A percentile compares a stretch with the other conserved stretches of the same genome.
phyloP scores from a whole-genome alignment of 345 rosid species.

The Eucalyptus tenuipes region DNA sequence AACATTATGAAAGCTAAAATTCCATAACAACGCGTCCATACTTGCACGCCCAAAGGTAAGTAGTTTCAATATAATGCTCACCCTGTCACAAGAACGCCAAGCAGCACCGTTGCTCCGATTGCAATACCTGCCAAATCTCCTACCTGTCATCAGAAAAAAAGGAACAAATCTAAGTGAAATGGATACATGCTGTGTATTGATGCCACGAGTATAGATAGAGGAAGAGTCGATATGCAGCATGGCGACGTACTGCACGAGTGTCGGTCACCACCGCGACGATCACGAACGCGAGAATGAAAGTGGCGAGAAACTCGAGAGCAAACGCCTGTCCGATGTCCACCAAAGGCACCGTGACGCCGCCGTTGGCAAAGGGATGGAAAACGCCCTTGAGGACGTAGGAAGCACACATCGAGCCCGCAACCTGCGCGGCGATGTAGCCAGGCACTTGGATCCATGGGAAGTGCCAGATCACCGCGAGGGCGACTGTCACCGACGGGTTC shows the following conservation, averaged over 20 bases:
- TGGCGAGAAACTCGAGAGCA: not conserved
- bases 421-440: conserved; percentile 2
- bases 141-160: not conserved
- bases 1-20: not conserved
- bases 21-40: not conserved
- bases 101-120: not conserved
- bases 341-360: not conserved
- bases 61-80: not conserved
- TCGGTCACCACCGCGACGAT: conserved; percentile 13
- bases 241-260: not conserved
- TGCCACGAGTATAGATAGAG: not conserved
- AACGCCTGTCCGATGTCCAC: not conserved
- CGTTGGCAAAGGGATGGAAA: not conserved
- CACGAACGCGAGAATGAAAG: conserved; percentile 8
- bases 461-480: conserved; percentile 12
- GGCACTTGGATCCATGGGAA: conserved; percentile 26
- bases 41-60: not conserved
- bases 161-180: not conserved
- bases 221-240: not conserved
- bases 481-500: conserved; percentile 43
- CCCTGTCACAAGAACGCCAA: conserved; percentile 1
- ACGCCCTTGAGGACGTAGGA: not conserved
- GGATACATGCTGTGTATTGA: not conserved
- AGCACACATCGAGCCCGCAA: conserved; percentile 6
- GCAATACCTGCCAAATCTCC: conserved; percentile 5